These are phyloP conservation scores for Ustanciosporium gigantosporum DNA, from an alignment of 1,284 basidiomycete genomes.

Conservation along the genomic window DNA sequence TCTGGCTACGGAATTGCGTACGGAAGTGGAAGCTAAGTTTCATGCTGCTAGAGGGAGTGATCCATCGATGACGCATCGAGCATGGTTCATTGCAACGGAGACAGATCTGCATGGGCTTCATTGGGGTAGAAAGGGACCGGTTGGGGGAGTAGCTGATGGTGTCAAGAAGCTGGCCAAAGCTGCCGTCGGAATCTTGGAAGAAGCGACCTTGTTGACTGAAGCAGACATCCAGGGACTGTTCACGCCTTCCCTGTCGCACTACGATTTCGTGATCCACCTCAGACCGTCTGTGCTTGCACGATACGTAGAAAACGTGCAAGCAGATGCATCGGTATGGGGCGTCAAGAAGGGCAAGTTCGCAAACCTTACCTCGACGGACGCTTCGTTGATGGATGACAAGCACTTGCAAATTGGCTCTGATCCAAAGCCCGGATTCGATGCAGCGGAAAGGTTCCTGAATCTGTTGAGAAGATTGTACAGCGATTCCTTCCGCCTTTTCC, in stretches of 20 bases:
- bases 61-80: constrained; percentile 63
- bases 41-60: constrained; percentile 59
- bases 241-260: constrained; percentile 78
- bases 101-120: constrained; percentile 74
- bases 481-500: constrained; percentile 81
- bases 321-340: constrained; percentile 38
- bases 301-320: constrained; percentile 66
- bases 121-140: constrained; percentile 67
- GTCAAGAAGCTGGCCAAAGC: constrained; percentile 43
- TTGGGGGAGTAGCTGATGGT: constrained; percentile 46
- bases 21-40: constrained; percentile 68
- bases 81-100: constrained; percentile 83
- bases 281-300: constrained; percentile 71
- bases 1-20: constrained; percentile 65
- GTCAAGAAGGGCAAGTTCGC: constrained; percentile 64
- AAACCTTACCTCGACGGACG: constrained; percentile 60
- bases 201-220: constrained; percentile 37
- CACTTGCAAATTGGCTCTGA: constrained; percentile 48
- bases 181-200: constrained; percentile 32
- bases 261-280: constrained; percentile 82
- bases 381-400: constrained; percentile 9
- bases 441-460: constrained; percentile 70
- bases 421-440: constrained; percentile 69
- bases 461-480: constrained; percentile 72
- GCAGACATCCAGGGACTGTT: constrained; percentile 71